phyloP scores from a whole-genome alignment of 441 rosid genomes.

The Geranium incanum region DNA sequence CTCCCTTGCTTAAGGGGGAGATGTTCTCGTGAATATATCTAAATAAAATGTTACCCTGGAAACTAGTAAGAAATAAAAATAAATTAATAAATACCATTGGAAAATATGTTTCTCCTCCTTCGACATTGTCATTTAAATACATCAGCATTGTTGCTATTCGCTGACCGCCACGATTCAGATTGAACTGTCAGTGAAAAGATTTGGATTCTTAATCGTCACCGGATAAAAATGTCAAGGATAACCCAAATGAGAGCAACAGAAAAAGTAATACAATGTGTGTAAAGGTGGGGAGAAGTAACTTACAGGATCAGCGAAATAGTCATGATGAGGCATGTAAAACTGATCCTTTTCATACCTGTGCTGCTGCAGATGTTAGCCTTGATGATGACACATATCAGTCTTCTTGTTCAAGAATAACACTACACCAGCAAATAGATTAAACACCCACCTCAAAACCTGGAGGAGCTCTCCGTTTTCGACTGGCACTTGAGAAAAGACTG shows the following conservation, averaged over 20 bases:
- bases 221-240: not conserved
- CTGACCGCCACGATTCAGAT: slow-evolving; percentile 89
- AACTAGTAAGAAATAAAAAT: not conserved
- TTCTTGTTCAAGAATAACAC: slow-evolving; percentile 22
- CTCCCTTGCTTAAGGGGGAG: not conserved
- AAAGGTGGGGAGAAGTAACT: slow-evolving; percentile 26
- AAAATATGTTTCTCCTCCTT: slow-evolving; percentile 96
- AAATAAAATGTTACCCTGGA: not conserved
- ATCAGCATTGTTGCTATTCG: slow-evolving; percentile 85
- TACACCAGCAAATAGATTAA: slow-evolving; percentile 21
- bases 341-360: slow-evolving; percentile 83
- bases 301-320: slow-evolving; percentile 83
- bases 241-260: not conserved
- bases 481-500: slow-evolving; percentile 91
- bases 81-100: slow-evolving; percentile 52
- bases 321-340: slow-evolving; percentile 91
- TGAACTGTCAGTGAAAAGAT: slow-evolving; percentile 43
- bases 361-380: slow-evolving; percentile 65
- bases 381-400: slow-evolving; percentile 31
- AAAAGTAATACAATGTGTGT: not conserved
- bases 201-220: slow-evolving; percentile 9
- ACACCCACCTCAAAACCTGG: slow-evolving; percentile 75
- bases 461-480: slow-evolving; percentile 86
- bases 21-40: not conserved
- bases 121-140: slow-evolving; percentile 76